Percentiles rank a stretch among this genome's conserved stretches.
These are phyloP conservation scores for Trichosporon sp. DNA, from an alignment of 1,284 basidiomycete genomes.

Conservation along the genomic window DNA sequence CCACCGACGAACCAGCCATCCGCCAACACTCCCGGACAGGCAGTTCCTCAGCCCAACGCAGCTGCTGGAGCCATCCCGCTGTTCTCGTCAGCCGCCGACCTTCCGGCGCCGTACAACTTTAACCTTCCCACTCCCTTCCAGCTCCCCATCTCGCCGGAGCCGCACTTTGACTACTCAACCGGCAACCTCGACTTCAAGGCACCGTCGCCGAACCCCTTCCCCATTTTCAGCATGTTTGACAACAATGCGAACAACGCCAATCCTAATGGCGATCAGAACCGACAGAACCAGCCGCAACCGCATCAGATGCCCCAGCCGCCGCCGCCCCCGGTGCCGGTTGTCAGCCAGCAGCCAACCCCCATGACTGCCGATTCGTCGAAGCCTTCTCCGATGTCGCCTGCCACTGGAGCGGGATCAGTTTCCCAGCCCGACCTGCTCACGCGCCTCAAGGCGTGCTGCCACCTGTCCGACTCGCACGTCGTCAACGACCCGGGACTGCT, in stretches of 20 bases:
- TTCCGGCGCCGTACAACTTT: slow-evolving; percentile 35
- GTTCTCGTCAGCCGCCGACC: slow-evolving; percentile 19
- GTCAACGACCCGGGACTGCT: slow-evolving; percentile 47
- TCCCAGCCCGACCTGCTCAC: slow-evolving; percentile 43
- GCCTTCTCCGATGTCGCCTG: slow-evolving; percentile 13
- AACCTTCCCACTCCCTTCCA: slow-evolving; percentile 40
- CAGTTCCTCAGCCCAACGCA: not conserved
- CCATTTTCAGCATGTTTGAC: slow-evolving; percentile 17
- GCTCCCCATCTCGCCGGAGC: slow-evolving; percentile 33
- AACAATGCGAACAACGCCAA: slow-evolving; percentile 9
- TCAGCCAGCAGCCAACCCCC: slow-evolving; percentile 1
- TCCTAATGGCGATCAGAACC: not conserved
- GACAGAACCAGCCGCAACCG: not conserved
- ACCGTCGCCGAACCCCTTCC: slow-evolving; percentile 4
- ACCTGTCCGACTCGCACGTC: slow-evolving; percentile 46
- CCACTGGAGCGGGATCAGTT: slow-evolving; percentile 9
- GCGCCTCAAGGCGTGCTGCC: slow-evolving; percentile 45
- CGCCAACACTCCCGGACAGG: not conserved
- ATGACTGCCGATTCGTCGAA: slow-evolving; percentile 2
- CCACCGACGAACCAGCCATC: not conserved
- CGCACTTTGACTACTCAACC: slow-evolving; percentile 20
- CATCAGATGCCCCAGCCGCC: not conserved
- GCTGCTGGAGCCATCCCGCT: slow-evolving; percentile 11
- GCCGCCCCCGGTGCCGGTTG: not conserved
- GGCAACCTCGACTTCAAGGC: slow-evolving; percentile 10